A percentile compares a stretch with the other conserved stretches of the same genome.
Conservation (phyloP, 2,329 filamentous ascomycete species). For the Lasiodiplodia hormozganensis region DNA sequence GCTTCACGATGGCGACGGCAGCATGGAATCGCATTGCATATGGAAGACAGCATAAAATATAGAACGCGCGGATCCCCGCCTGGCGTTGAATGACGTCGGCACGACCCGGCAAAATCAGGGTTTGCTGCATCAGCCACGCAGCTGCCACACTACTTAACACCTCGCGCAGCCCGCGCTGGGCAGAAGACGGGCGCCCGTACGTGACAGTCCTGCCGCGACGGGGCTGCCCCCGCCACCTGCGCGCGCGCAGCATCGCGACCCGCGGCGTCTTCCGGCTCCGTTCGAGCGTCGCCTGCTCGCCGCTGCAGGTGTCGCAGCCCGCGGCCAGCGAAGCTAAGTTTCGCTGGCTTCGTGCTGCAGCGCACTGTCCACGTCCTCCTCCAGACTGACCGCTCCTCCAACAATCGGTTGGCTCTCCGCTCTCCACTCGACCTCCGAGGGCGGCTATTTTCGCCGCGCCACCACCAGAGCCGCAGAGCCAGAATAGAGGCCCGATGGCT, state of each 20-base stretch:
- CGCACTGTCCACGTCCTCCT: slow-evolving; percentile 43
- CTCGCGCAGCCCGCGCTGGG: not conserved
- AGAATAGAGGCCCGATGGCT: slow-evolving; percentile 51
- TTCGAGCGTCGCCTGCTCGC: slow-evolving; percentile 21
- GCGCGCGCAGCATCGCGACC: slow-evolving; percentile 33
- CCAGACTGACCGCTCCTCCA: slow-evolving; percentile 44
- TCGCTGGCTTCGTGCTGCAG: slow-evolving; percentile 38
- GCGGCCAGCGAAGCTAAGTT: slow-evolving; percentile 23
- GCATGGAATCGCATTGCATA: not conserved
- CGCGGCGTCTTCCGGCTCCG: slow-evolving; percentile 32
- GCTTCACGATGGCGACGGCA: not conserved
- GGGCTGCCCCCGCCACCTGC: slow-evolving; percentile 44
- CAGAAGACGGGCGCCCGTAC: slow-evolving; percentile 16
- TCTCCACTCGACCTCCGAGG: slow-evolving; percentile 42
- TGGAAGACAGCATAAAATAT: not conserved
- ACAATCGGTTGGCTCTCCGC: slow-evolving; percentile 49
- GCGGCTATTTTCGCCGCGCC: slow-evolving; percentile 46
- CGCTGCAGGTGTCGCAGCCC: slow-evolving; percentile 21
- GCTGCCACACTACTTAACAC: slow-evolving; percentile 15
- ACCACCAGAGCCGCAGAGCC: slow-evolving; percentile 43
- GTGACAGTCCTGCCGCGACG: slow-evolving; percentile 30
- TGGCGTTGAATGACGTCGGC: slow-evolving; percentile 9
- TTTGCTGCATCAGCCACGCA: not conserved
- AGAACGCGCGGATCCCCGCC: slow-evolving; percentile 4
- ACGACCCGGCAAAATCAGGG: slow-evolving; percentile 10